Conservation (phyloP, 2,329 filamentous ascomycete genomes). For the Colletotrichum chlorophyti region DNA sequence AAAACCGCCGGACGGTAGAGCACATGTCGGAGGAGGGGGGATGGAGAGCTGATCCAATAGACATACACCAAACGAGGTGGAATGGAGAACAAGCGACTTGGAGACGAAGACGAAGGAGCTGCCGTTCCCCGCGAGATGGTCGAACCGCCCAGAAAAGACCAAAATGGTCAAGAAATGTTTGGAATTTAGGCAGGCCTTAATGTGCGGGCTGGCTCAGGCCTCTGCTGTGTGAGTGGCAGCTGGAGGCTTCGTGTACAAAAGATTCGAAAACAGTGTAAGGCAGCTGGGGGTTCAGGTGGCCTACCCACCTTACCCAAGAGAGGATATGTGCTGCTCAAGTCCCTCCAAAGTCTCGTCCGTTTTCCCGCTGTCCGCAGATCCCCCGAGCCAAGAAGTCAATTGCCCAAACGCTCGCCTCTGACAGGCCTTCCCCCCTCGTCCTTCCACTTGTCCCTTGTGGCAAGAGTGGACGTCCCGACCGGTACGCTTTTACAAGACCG, state of each 20-base stretch:
- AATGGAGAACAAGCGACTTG: conserved; percentile 2
- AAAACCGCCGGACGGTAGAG: too few relatives aligned
- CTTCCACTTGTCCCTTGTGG: neutral
- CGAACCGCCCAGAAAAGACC: neutral
- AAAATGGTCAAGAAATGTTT: too few relatives aligned
- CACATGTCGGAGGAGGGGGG: neutral
- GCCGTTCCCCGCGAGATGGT: conserved; percentile 6
- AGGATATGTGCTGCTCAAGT: neutral
- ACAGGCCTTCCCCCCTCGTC: conserved; percentile 10
- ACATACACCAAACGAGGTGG: neutral
- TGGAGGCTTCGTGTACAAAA: too few relatives aligned
- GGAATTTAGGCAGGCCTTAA: too few relatives aligned
- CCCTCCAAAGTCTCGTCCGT: conserved; percentile 2
- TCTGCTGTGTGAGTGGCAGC: neutral
- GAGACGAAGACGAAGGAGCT: neutral
- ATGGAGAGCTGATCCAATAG: too few relatives aligned
- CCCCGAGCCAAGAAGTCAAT: conserved; percentile 22
- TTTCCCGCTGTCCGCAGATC: conserved; percentile 12
- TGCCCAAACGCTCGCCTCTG: conserved; percentile 4
- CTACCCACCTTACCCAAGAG: too few relatives aligned
- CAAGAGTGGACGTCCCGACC: conserved; percentile 10
- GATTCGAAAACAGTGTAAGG: too few relatives aligned
- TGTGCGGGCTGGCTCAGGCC: too few relatives aligned
- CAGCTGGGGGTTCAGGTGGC: too few relatives aligned
- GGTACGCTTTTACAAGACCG: conserved; percentile 5